Conservation (phyloP, 1,284 basidiomycete species). For the Sutorius eximius region DNA sequence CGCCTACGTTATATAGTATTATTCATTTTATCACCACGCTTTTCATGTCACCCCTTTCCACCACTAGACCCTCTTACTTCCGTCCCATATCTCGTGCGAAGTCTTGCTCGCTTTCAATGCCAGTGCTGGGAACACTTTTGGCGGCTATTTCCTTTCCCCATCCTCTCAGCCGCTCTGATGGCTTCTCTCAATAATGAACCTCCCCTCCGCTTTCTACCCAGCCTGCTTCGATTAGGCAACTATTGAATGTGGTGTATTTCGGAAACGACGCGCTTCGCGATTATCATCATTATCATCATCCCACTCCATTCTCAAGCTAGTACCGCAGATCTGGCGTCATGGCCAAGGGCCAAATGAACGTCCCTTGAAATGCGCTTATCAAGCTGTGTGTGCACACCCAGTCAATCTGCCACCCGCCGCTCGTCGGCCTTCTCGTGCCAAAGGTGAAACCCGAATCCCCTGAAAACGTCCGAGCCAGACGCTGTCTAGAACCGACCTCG, state of each 20-base stretch:
- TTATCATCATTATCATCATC: conserved; percentile 16
- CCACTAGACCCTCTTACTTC: neutral
- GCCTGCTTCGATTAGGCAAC: conserved; percentile 18
- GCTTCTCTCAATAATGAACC: conserved; percentile 5
- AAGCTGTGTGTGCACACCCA: conserved; percentile 18
- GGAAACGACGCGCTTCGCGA: conserved; percentile 23
- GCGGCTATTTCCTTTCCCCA: conserved; percentile 17
- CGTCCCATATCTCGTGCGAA: neutral
- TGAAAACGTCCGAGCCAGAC: conserved; percentile 4
- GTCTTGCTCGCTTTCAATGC: neutral
- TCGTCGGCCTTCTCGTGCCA: conserved; percentile 9
- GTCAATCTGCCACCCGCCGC: conserved; percentile 10
- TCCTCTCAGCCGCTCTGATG: conserved; percentile 7
- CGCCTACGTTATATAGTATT: conserved; percentile 7
- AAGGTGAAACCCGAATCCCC: conserved; percentile 5
- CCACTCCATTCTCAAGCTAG: conserved; percentile 13
- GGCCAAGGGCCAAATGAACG: conserved; percentile 15
- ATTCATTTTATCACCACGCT: conserved; percentile 20
- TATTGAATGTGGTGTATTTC: conserved; percentile 2
- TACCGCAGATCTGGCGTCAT: conserved; percentile 21
- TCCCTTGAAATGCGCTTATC: conserved; percentile 15
- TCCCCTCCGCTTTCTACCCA: conserved; percentile 13
- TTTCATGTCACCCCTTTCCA: conserved; percentile 5
- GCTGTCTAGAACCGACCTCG: conserved; percentile 8
- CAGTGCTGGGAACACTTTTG: conserved; percentile 12